Evolutionary conservation across 306 rosid genomes (phyloP), one percentile per base, ranked within the genome.

Genomic region (Fragaria nilgerrensis): DNA sequence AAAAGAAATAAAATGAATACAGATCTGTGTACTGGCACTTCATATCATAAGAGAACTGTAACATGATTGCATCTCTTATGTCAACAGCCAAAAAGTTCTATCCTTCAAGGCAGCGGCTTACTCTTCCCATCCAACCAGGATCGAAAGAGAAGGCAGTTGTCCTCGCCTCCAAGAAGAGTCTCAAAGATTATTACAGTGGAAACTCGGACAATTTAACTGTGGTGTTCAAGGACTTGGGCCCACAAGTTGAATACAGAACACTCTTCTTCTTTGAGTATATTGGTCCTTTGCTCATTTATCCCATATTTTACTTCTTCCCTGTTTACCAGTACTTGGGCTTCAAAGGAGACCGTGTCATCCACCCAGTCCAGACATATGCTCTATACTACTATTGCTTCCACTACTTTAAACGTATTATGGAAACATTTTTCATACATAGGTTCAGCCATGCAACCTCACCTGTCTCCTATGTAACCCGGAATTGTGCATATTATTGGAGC

Each of bases 371-470:
- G 87, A 92, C 98, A 22, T 96, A 91, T 79, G 99, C 99, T 59
- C 9, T 96, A 75, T 92, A 88, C 89, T 96, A 92, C 77, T 96
- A 97, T 97, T 92, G 97, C 70, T 91, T 96, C 90, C 99, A 92
- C 75, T 96, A 96, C 75, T 86, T 88, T 82, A 96, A 95, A 82
- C 89, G 98, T 72, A 96, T 96, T 82, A 75, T 92, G 88, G 99
- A 96, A 79, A 96, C 99, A 8, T 92, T 91, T 83, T 96, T 92
- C 1, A 84, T 96, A 65, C 98, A 96, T 87, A 89, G 98, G 81
- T 96, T 95, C 86, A 96, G 99, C 81, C 99, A 96, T 61, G 97
- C 99, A 25, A 92, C 99, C 75, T 96, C 99, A 25, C 99, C 99
- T 27, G 87, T 96, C 55, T 88, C 96, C 53, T 92, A 96, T 78